Base-by-base conservation (phyloP, 2,329 filamentous ascomycete species). In the Gyromitra esculenta region DNA sequence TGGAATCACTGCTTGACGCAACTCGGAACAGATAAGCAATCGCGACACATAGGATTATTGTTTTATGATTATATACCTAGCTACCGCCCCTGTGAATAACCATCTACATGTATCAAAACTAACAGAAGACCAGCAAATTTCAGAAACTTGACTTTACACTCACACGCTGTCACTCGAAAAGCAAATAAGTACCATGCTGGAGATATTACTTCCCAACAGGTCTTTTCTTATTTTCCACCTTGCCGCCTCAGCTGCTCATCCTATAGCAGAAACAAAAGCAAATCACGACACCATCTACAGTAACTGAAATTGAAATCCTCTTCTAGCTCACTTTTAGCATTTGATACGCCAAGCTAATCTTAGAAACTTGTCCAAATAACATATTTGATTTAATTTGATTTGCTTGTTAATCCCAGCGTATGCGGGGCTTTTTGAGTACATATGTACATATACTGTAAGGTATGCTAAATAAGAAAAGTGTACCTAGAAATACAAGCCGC, bases 161-260 rank as follows among this genome's bases (percentile, higher is more conserved):
- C 56, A 60, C 35, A 60, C 18, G 9, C 18, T n/a, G 41, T 60
- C 35, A 60, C 56, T 60, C 35, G 35, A 11, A 60, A n/a, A n/a
- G 6, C 13, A 52, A 52, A 7, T 5, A 52, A 7, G 18, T 45
- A 15, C 15, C 15, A 45, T 45, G 41, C 7, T 45, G 41, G 7
- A 45, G 41, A 45, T 45, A 45, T 45, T 45, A 15, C 41, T 15
- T 45, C 41, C 41, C 15, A 45, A 45, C 15, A 45, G 7, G 41
- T 45, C 41, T 31, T 31, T 31, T 31, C 5, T 13, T 5, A 15
- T 13, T 45, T 9, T 2, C 4, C 15, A 15, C 41, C 41, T 45
- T 1, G 41, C 41, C 15, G 8, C 8, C 41, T 52, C 48, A 18
- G n/a, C 15, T 13, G n/a, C 1, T 31, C 25, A 31, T 31, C 25